Conservation (phyloP, 2,329 filamentous ascomycete species). For the Colletotrichum nymphaeae region DNA sequence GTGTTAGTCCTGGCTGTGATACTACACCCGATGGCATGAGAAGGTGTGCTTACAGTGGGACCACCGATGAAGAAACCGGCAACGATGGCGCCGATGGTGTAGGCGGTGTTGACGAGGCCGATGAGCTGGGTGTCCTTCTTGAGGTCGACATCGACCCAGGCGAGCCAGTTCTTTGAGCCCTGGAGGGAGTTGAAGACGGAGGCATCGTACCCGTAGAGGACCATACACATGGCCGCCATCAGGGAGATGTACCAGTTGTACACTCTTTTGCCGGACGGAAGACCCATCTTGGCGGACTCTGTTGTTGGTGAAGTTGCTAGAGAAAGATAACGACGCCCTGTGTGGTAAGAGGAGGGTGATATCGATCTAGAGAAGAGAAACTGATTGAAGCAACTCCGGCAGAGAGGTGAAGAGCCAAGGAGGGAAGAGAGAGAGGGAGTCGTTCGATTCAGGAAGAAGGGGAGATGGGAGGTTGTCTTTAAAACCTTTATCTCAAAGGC, state of each 20-base stretch:
- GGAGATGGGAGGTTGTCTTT: conserved; percentile 7
- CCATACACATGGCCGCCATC: conserved; percentile 79
- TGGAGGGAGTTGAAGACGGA: conserved; percentile 80
- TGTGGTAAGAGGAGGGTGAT: neutral
- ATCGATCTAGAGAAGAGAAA: neutral
- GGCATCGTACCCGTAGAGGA: conserved; percentile 80
- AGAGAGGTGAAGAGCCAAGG: conserved; percentile 9
- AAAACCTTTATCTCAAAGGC: neutral
- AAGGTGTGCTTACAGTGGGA: conserved; percentile 56
- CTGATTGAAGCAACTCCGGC: neutral
- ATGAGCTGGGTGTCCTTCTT: conserved; percentile 57
- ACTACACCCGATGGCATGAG: too few relatives aligned
- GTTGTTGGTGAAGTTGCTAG: neutral
- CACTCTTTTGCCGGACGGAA: conserved; percentile 26
- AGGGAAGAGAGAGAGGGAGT: neutral
- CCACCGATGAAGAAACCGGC: conserved; percentile 77
- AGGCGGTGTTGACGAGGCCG: conserved; percentile 72
- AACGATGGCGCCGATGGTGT: conserved; percentile 77
- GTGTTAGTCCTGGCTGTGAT: neutral
- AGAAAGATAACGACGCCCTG: neutral
- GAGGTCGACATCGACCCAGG: conserved; percentile 67
- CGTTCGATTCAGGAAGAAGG: neutral
- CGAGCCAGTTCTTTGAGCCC: conserved; percentile 73
- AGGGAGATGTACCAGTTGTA: conserved; percentile 62
- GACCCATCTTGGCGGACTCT: conserved; percentile 26